phyloP scores from a whole-genome alignment of 441 rosid genomes.

The Manihot esculenta region DNA sequence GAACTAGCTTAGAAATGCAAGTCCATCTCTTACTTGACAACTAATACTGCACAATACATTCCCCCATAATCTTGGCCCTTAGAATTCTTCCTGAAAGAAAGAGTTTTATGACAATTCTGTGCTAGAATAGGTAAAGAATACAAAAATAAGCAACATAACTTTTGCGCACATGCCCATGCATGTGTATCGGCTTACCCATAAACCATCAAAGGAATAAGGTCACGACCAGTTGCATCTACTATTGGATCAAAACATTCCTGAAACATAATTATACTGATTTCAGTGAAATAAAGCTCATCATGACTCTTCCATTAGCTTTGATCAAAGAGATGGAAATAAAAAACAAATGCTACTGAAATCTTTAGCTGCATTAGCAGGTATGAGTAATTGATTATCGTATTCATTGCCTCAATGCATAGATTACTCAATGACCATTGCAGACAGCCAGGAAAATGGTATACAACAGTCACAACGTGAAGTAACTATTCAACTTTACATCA shows the following conservation, averaged over 20 bases:
- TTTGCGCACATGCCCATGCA: neutral
- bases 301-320: neutral
- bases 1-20: slow-evolving; percentile 3
- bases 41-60: slow-evolving; percentile 76
- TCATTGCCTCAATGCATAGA: neutral
- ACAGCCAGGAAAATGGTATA: neutral
- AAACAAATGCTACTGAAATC: too few species aligned
- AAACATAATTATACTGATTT: slow-evolving; percentile 18
- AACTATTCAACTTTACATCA: neutral
- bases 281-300: neutral
- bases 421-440: neutral
- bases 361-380: too few species aligned
- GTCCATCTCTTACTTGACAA: slow-evolving; percentile 54
- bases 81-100: slow-evolving; percentile 67
- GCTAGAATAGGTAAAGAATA: neutral
- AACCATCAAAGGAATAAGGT: slow-evolving; percentile 94
- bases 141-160: neutral
- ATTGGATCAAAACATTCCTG: slow-evolving; percentile 99
- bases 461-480: neutral
- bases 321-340: too few species aligned
- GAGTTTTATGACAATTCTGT: neutral
- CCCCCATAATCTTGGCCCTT: slow-evolving; percentile 98
- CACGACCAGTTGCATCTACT: slow-evolving; percentile 62
- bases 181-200: slow-evolving; percentile 60
- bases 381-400: neutral